Percentiles rank a stretch among this genome's conserved stretches.
phyloP scores from a whole-genome alignment of 2,329 filamentous ascomycete genomes.

The Pleoardoris graminearum region DNA sequence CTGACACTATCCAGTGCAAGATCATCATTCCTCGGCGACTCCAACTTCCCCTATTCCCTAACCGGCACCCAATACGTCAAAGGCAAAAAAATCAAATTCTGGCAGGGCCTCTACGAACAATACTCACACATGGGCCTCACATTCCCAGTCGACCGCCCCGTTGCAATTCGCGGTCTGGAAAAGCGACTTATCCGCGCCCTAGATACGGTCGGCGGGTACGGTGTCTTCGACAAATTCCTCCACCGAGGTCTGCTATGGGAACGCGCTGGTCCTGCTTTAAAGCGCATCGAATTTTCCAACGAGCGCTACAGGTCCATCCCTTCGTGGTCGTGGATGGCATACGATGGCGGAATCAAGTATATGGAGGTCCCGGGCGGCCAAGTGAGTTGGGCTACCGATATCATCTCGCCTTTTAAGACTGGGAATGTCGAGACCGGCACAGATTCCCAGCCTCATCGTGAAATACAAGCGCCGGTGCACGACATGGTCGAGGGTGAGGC shows the following conservation, averaged over 20 bases:
- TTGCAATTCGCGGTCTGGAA: constrained; percentile 38
- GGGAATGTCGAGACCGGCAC: background rate
- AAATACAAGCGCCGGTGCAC: background rate
- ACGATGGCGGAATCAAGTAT: constrained; percentile 23
- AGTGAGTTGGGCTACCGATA: background rate
- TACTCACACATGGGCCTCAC: constrained; percentile 34
- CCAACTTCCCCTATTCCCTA: constrained; percentile 4
- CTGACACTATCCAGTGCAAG: background rate
- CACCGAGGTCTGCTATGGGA: constrained; percentile 34
- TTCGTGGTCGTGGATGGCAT: constrained; percentile 28
- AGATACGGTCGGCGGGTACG: constrained; percentile 26
- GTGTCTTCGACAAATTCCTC: constrained; percentile 34
- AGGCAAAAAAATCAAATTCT: constrained; percentile 18
- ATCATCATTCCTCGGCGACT: constrained; percentile 3
- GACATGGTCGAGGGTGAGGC: background rate
- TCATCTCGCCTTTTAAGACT: background rate
- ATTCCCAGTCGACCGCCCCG: constrained; percentile 23
- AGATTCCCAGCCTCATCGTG: too few relatives aligned
- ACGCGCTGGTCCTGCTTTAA: constrained; percentile 4
- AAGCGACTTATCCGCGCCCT: constrained; percentile 28
- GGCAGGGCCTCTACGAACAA: constrained; percentile 23
- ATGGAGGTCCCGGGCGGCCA: constrained; percentile 4
- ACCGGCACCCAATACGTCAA: constrained; percentile 1
- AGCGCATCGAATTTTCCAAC: background rate
- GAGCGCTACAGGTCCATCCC: background rate